Evolutionary conservation across 164 flowering plant genomes (phyloP).

Genomic region (Malania oleifera): DNA sequence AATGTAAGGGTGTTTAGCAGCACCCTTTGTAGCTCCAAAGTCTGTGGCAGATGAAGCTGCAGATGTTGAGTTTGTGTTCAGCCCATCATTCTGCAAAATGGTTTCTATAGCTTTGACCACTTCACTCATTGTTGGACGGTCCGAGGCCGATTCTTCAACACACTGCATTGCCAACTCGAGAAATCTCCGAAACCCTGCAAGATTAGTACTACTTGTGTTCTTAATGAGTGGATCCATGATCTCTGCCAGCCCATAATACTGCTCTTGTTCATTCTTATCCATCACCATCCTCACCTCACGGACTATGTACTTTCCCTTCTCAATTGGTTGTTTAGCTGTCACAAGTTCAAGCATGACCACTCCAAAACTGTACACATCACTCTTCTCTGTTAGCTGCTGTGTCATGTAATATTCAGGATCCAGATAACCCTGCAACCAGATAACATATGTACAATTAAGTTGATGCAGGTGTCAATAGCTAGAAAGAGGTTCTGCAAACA

Average conservation of each 20-base stretch:
- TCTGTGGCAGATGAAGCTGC: slow-evolving; percentile 89
- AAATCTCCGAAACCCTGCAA: slow-evolving; percentile 52
- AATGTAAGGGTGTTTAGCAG: slow-evolving; percentile 53
- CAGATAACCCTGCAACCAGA: slow-evolving; percentile 68
- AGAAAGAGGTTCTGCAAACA: too few species aligned
- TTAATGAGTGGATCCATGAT: slow-evolving; percentile 60
- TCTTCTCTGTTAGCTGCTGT: slow-evolving; percentile 82
- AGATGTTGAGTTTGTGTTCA: slow-evolving; percentile 64
- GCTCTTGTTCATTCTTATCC: slow-evolving; percentile 45
- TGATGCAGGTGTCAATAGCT: too few species aligned
- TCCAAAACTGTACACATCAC: slow-evolving; percentile 90
- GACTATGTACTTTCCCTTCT: slow-evolving; percentile 82
- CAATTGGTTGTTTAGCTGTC: slow-evolving; percentile 71
- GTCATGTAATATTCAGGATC: slow-evolving; percentile 99
- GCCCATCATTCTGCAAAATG: slow-evolving; percentile 65
- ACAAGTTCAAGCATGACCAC: slow-evolving; percentile 89
- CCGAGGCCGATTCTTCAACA: slow-evolving; percentile 76
- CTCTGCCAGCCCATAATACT: slow-evolving; percentile 52
- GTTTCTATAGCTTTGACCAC: slow-evolving; percentile 70
- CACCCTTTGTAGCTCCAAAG: slow-evolving; percentile 41
- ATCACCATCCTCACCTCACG: slow-evolving; percentile 60
- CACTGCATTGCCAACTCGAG: slow-evolving; percentile 84
- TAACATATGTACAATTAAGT: too few species aligned
- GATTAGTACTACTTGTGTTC: slow-evolving; percentile 29
- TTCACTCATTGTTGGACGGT: slow-evolving; percentile 85